Evolutionary conservation across 495 filamentous ascomycete genomes (phyloP), one percentile per base, ranked within the genome.

Genomic region (Astrothelium macrocarpum): DNA sequence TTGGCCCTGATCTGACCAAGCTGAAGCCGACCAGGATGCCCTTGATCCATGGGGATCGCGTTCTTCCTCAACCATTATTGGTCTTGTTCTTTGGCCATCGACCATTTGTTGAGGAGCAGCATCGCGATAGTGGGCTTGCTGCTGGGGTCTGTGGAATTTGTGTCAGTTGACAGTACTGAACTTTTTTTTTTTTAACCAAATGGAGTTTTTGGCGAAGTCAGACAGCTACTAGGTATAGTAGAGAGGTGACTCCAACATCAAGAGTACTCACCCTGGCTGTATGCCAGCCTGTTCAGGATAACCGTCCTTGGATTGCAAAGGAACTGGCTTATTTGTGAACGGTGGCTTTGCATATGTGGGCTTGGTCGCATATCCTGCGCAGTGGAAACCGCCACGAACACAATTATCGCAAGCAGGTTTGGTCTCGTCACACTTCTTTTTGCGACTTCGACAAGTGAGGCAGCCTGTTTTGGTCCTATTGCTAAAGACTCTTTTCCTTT

Each of bases 351-450:
- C 63, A 85, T 81, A 93, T 74, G 78, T 84, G 69, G 76, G 87
- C 77, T 82, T 86, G 64, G 82, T 87, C 69, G 87, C 87, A 75
- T 98, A 98, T n/a, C 94, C 94, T 70, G 91, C 89, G 72, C 94
- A 98, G 28, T 91, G 78, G 74, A 97, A 97, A 14, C 90, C 90
- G 53, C 94, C 94, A 63, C 90, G 87, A 53, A 90, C 80, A 73
- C 94, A 98, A 72, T 98, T 98, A 72, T 87, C 90, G 78, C 94
- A 98, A 79, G 91, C 87, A 49, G 94, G 94, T 75, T 96, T 93
- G 65, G 82, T 82, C 77, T 98, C 94, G 71, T 98, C 94, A 72
- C 94, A 98, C 75, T 98, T 98, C 84, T 98, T 98, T 83, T 98
- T 98, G 56, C 94, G 83, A 68, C 86, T 83, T 62, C 94, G 82